phyloP scores from a whole-genome alignment of 805 yeast species.

The Hanseniaspora occidentalis region DNA sequence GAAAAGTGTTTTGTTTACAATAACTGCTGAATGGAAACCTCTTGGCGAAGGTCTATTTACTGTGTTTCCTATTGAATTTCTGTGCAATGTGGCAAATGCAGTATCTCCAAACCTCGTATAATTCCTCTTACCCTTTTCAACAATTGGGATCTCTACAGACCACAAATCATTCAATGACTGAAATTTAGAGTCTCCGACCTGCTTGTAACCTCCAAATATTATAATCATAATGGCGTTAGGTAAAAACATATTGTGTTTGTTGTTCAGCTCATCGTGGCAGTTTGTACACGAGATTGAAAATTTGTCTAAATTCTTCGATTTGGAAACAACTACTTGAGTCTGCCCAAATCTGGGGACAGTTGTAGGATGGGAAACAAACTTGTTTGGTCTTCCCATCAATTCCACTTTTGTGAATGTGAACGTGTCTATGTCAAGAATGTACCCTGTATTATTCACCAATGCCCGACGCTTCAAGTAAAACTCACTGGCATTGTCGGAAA shows the following conservation, averaged over 20 bases:
- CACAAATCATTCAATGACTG: slow-evolving; percentile 30
- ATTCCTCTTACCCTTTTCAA: slow-evolving; percentile 24
- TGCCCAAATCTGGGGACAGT: slow-evolving; percentile 31
- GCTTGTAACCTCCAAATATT: slow-evolving; percentile 39
- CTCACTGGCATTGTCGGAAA: slow-evolving; percentile 24
- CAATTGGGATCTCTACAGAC: slow-evolving; percentile 29
- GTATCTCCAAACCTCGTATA: slow-evolving; percentile 27
- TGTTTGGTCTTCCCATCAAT: slow-evolving; percentile 22
- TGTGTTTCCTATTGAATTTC: slow-evolving; percentile 6
- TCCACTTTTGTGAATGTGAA: slow-evolving; percentile 37
- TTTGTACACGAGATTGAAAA: neutral
- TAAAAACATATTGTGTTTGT: neutral
- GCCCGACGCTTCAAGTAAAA: slow-evolving; percentile 30
- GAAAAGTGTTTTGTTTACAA: slow-evolving; percentile 13
- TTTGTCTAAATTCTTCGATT: neutral
- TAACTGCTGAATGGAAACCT: slow-evolving; percentile 24
- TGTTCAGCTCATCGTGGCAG: neutral
- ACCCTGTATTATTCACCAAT: slow-evolving; percentile 39
- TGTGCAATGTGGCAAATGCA: slow-evolving; percentile 24
- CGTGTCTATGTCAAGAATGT: slow-evolving; percentile 42
- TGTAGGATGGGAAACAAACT: slow-evolving; percentile 19
- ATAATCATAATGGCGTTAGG: slow-evolving; percentile 9
- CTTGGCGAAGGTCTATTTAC: slow-evolving; percentile 23
- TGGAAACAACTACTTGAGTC: slow-evolving; percentile 14
- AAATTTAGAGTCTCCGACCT: slow-evolving; percentile 19